Percentiles rank a stretch among this genome's conserved stretches.
Conservation (phyloP, 1,284 basidiomycete species). For the Boletus smithii region DNA sequence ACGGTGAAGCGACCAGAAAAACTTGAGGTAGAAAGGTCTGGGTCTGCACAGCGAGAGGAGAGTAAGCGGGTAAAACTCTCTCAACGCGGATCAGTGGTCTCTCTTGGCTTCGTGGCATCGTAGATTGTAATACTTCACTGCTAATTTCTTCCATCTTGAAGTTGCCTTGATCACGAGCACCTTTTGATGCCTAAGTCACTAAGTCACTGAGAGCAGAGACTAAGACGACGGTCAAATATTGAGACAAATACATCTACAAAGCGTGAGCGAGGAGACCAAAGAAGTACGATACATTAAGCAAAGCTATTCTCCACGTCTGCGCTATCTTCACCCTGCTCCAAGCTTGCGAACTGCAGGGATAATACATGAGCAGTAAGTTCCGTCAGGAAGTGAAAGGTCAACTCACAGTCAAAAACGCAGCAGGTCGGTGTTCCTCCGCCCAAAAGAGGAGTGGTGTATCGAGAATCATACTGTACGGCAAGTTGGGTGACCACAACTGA, state of each 20-base stretch:
- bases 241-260: conserved; percentile 21
- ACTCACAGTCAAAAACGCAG: conserved; percentile 84
- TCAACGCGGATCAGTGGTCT: conserved; percentile 27
- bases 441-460: conserved; percentile 94
- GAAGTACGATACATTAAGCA: conserved; percentile 43
- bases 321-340: conserved; percentile 84
- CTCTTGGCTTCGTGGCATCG: conserved; percentile 32
- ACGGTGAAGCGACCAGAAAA: conserved; percentile 28
- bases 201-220: neutral
- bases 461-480: conserved; percentile 84
- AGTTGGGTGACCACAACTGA: conserved; percentile 83
- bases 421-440: conserved; percentile 91
- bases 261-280: conserved; percentile 5
- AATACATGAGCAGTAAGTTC: conserved; percentile 2
- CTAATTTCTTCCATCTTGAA: conserved; percentile 18
- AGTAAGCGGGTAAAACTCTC: conserved; percentile 10
- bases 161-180: neutral
- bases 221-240: neutral
- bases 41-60: conserved; percentile 13
- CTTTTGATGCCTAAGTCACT: neutral
- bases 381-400: neutral
- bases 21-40: conserved; percentile 11
- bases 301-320: conserved; percentile 90
- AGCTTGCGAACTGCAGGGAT: conserved; percentile 65
- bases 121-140: conserved; percentile 12